Evolutionary conservation across 108 stramenopile genomes (phyloP), one percentile per base, ranked within the genome.

Genomic region (Cyclostephanos tholiformis): DNA sequence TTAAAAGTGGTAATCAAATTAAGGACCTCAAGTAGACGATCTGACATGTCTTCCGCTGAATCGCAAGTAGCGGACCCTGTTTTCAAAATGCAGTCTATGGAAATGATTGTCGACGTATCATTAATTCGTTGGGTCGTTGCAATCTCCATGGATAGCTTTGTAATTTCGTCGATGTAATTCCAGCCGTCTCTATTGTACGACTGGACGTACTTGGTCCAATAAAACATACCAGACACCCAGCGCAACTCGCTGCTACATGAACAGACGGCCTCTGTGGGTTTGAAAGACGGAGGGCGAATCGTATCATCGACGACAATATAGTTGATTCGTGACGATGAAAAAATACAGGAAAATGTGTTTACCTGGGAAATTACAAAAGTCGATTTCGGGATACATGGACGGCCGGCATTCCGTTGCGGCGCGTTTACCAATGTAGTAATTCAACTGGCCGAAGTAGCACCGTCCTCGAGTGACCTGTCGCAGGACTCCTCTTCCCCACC

Each of bases 401-500:
- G 71, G 29, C 8, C 70, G 71, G 17, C 44, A 41, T 55, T 70
- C 75, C 10, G 6, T 57, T 7, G 60, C 69, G 19, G 70, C 75
- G 13, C 75, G 61, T 35, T 76, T 76, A 14, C 75, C 75, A 29
- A 76, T 52, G 26, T 71, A 51, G 23, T 76, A 71, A 63, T 76
- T 76, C 30, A 76, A 41, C 56, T 76, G 65, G 44, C 75, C 75
- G 36, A 76, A 72, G 22, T 41, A 32, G 20, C 77, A 79, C 7
- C 69, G 61, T 26, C 73, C 73, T 27, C 60, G 59, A 55, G 77
- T 79, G 14, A 76, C 62, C 20, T 64, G 17, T 16, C 68, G 64
- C 12, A 79, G 60, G 14, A 74, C 65, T 50, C 77, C 77, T 46
- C 77, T 27, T 3, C 77, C 77, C 77, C 77, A 79, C 56, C 64